Evolutionary conservation across 2,329 filamentous ascomycete species (phyloP).

Genomic region (Diaporthe amygdali): DNA sequence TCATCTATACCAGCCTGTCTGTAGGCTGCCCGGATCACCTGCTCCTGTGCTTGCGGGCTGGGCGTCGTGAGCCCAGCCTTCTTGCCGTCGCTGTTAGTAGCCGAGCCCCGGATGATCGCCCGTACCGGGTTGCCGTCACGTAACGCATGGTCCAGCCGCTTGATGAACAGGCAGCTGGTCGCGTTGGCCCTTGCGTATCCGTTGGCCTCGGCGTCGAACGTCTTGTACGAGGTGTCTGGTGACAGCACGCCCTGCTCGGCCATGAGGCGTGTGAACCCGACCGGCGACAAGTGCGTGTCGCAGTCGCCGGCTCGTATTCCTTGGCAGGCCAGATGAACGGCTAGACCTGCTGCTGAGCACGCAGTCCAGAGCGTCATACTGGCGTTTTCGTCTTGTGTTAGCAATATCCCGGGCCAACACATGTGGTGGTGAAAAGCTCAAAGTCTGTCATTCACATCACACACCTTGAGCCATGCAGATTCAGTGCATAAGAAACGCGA

Average conservation of each 20-base stretch:
- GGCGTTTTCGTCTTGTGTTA: background rate
- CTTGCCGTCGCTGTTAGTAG: constrained; percentile 49
- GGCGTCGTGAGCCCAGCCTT: constrained; percentile 47
- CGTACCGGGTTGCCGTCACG: constrained; percentile 49
- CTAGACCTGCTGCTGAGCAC: constrained; percentile 43
- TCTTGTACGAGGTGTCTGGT: constrained; percentile 36
- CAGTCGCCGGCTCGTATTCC: constrained; percentile 35
- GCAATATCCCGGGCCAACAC: background rate
- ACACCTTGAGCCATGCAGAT: constrained; percentile 39
- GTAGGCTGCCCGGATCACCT: constrained; percentile 39
- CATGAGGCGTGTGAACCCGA: constrained; percentile 34
- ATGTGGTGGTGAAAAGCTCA: background rate
- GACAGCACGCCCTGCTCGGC: constrained; percentile 42
- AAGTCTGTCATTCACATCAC: background rate
- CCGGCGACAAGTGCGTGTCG: constrained; percentile 41
- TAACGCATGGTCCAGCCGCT: constrained; percentile 51
- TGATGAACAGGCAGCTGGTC: constrained; percentile 48
- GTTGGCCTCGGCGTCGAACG: constrained; percentile 49
- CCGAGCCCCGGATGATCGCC: constrained; percentile 43
- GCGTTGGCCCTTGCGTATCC: constrained; percentile 59
- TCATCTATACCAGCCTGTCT: constrained; percentile 32
- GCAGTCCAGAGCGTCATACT: constrained; percentile 42
- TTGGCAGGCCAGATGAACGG: constrained; percentile 36
- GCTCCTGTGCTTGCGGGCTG: constrained; percentile 36
- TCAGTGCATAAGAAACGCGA: constrained; percentile 37